phyloP scores from a whole-genome alignment of 768 basidiomycete genomes.

The Calocera viscosa region DNA sequence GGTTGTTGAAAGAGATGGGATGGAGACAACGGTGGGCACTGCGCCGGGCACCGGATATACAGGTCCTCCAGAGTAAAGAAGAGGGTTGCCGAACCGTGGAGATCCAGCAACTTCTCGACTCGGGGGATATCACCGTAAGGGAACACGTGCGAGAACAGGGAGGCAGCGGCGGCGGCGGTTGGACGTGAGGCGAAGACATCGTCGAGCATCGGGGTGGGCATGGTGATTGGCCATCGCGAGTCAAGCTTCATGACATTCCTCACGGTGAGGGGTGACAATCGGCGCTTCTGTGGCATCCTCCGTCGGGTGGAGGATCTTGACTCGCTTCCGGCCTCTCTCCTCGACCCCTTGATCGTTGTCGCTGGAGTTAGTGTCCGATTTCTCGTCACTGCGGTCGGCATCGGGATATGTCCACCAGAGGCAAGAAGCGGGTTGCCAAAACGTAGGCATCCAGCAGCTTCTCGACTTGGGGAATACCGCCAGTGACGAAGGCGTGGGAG shows the following conservation, averaged over 20 bases:
- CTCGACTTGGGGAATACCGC: not conserved
- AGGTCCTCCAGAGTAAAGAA: too few relatives aligned
- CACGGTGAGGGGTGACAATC: not conserved
- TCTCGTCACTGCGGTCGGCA: not conserved
- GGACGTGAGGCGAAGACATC: not conserved
- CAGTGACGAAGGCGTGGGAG: not conserved
- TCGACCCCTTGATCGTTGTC: not conserved
- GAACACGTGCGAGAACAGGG: too few relatives aligned
- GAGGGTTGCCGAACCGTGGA: too few relatives aligned
- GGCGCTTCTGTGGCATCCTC: not conserved
- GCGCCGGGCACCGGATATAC: slow-evolving; percentile 7
- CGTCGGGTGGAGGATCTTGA: not conserved
- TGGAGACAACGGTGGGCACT: too few relatives aligned
- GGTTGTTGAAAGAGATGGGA: too few relatives aligned
- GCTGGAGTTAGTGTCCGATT: too few relatives aligned
- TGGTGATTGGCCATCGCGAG: not conserved
- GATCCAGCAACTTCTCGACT: too few relatives aligned
- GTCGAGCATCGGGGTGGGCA: not conserved
- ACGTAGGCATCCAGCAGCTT: not conserved
- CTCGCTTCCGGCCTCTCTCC: not conserved
- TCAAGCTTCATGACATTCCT: not conserved
- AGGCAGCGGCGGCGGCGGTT: too few relatives aligned
- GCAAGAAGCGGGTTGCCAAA: not conserved
- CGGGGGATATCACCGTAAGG: too few relatives aligned
- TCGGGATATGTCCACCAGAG: too few relatives aligned